phyloP scores from a whole-genome alignment of 2,329 filamentous ascomycete species.

The Beauveria pseudobassiana region DNA sequence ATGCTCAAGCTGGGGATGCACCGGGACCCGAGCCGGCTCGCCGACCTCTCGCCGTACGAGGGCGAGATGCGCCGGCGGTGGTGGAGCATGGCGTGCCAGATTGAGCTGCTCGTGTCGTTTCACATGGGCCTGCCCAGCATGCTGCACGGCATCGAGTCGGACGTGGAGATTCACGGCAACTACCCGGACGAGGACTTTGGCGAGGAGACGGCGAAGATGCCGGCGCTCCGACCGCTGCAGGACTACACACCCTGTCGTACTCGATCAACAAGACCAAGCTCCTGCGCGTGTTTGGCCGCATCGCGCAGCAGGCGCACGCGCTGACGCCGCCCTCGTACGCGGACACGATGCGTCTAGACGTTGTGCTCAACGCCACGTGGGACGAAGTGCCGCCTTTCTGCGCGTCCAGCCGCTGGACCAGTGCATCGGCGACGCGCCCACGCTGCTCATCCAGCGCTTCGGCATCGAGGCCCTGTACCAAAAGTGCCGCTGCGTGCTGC shows the following conservation, averaged over 20 bases:
- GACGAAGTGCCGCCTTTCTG: conserved; percentile 40
- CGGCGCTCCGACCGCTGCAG: conserved; percentile 45
- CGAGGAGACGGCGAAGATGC: conserved; percentile 46
- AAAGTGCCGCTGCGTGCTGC: conserved; percentile 48
- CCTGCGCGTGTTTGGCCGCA: conserved; percentile 40
- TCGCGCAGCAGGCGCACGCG: conserved; percentile 42
- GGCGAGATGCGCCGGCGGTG: conserved; percentile 47
- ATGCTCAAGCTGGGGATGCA: conserved; percentile 54
- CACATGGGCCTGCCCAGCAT: conserved; percentile 62
- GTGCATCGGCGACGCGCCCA: conserved; percentile 39
- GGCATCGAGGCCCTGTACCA: conserved; percentile 45
- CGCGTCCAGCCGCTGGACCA: conserved; percentile 40
- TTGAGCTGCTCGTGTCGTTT: conserved; percentile 59
- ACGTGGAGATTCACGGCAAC: conserved; percentile 54
- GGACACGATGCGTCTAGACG: conserved; percentile 43
- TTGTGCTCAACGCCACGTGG: conserved; percentile 38
- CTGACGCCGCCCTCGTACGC: conserved; percentile 39
- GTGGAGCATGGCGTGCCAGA: conserved; percentile 48
- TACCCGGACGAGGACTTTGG: conserved; percentile 59
- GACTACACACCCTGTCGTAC: conserved; percentile 55
- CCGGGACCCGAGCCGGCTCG: conserved; percentile 45
- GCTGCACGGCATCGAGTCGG: conserved; percentile 55
- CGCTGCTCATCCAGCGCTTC: conserved; percentile 44
- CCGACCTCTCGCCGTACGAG: conserved; percentile 42
- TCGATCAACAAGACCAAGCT: conserved; percentile 44